These are phyloP conservation scores for Plasmodium vivax DNA, from an alignment of 169 alveolate species.

Conservation along the genomic window DNA sequence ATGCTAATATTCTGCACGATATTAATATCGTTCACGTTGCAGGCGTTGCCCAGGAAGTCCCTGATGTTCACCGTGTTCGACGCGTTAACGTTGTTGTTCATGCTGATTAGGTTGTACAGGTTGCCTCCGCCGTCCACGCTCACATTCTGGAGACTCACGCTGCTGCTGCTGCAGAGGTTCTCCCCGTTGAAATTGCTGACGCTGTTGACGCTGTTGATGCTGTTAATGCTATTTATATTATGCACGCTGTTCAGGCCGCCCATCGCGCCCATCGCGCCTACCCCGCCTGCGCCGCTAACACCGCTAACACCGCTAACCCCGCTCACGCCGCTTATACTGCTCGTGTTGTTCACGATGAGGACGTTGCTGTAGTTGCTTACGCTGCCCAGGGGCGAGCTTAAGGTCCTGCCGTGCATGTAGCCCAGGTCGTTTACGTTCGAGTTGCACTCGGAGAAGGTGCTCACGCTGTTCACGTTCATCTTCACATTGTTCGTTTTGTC, in stretches of 20 bases:
- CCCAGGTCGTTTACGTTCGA: neutral
- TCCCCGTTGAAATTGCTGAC: neutral
- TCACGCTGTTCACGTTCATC: neutral
- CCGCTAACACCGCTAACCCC: neutral
- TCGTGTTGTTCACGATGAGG: neutral
- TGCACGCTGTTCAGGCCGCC: neutral
- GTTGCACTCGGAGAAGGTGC: neutral
- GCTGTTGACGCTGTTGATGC: neutral
- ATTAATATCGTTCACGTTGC: neutral
- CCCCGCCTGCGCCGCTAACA: neutral
- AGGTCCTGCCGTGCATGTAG: neutral
- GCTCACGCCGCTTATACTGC: neutral
- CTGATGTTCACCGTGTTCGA: neutral
- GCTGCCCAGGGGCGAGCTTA: neutral
- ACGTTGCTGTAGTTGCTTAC: conserved; percentile 8
- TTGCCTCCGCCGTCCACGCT: neutral
- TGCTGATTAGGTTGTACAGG: neutral
- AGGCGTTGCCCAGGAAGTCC: neutral
- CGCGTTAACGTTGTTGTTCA: neutral
- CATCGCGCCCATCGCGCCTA: neutral
- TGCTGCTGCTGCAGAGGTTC: neutral
- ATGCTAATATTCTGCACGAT: neutral
- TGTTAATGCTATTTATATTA: neutral
- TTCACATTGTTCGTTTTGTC: conserved; percentile 10
- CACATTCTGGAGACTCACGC: neutral